Percentiles rank a stretch among this genome's conserved stretches.
These are phyloP conservation scores for Clarireedia monteithiana DNA, from an alignment of 2,329 filamentous ascomycete species.

Conservation along the genomic window DNA sequence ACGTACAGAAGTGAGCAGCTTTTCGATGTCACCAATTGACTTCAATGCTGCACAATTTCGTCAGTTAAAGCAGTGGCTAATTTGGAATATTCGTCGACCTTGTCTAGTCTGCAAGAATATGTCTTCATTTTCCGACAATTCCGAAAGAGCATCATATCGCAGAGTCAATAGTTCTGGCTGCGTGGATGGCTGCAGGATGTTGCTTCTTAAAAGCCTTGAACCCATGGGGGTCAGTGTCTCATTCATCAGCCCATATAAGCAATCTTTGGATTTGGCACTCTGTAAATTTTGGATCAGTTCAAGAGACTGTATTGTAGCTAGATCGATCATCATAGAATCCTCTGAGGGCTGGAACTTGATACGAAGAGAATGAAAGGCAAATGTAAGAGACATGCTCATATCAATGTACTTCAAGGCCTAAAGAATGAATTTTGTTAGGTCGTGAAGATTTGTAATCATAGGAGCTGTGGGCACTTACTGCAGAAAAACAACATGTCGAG, in stretches of 20 bases:
- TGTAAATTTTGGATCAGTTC: conserved; percentile 87
- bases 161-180: conserved; percentile 55
- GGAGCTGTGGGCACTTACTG: conserved; percentile 45
- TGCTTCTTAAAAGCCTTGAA: conserved; percentile 70
- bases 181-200: conserved; percentile 83
- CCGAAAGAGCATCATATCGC: conserved; percentile 76
- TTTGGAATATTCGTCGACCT: conserved; percentile 35
- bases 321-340: conserved; percentile 92
- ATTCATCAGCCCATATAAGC: conserved; percentile 78
- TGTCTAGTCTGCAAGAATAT: conserved; percentile 73
- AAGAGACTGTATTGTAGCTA: conserved; percentile 76
- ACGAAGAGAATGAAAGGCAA: conserved; percentile 71
- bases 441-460: neutral
- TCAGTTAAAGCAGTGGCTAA: neutral
- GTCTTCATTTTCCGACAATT: conserved; percentile 73
- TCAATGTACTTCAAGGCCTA: conserved; percentile 80
- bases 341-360: conserved; percentile 84
- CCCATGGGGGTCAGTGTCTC: conserved; percentile 86
- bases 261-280: conserved; percentile 69
- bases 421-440: conserved; percentile 5
- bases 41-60: conserved; percentile 50
- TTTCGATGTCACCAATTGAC: conserved; percentile 70
- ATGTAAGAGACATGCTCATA: conserved; percentile 56
- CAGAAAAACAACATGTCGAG: conserved; percentile 75
- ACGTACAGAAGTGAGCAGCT: conserved; percentile 62